phyloP scores from a whole-genome alignment of 1,284 basidiomycete genomes.

The Apiotrichum laibachii region DNA sequence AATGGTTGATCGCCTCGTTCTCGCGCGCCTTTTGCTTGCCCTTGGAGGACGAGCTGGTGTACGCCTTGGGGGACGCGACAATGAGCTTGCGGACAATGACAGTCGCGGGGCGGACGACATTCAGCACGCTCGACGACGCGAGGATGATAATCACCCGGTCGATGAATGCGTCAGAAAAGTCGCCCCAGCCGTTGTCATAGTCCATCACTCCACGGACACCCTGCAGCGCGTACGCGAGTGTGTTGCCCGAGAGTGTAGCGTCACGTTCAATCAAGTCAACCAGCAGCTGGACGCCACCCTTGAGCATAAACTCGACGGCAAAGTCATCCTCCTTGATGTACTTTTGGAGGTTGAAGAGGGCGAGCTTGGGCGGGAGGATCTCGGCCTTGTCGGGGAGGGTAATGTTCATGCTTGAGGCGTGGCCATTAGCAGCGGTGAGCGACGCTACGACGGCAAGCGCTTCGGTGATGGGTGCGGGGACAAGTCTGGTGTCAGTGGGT shows the following conservation, averaged over 20 bases:
- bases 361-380: constrained; percentile 48
- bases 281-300: constrained; percentile 71
- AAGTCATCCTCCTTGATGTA: constrained; percentile 89
- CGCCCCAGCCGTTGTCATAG: constrained; percentile 41
- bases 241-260: constrained; percentile 66
- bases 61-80: constrained; percentile 31
- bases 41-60: constrained; percentile 13
- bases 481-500: constrained; percentile 29
- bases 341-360: constrained; percentile 71
- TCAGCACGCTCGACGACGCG: constrained; percentile 70
- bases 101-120: constrained; percentile 95
- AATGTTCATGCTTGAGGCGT: constrained; percentile 4
- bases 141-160: constrained; percentile 70
- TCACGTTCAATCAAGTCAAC: constrained; percentile 64
- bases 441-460: constrained; percentile 41
- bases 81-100: constrained; percentile 46
- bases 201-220: constrained; percentile 42
- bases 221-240: constrained; percentile 60
- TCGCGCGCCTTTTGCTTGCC: constrained; percentile 21
- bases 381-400: constrained; percentile 20
- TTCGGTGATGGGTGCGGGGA: constrained; percentile 41
- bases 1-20: constrained; percentile 53
- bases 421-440: constrained; percentile 26
- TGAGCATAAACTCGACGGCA: constrained; percentile 72
- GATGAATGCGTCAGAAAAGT: constrained; percentile 35